Base-by-base conservation (phyloP, 441 rosid genomes). In the Theobroma grandiflorum region DNA sequence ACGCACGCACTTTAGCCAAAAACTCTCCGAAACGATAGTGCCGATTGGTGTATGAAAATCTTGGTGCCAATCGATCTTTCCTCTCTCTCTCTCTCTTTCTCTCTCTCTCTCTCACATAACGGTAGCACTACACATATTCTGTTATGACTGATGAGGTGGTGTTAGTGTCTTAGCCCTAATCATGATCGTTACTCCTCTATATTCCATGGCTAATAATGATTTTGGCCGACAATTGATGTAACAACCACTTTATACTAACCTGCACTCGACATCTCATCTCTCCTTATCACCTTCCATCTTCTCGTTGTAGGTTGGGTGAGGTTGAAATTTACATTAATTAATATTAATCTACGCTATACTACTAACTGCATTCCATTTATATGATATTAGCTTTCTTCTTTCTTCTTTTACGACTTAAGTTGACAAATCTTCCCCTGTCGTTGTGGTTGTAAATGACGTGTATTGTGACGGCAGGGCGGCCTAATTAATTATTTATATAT, bases 161-260 rank as follows among this genome's bases (percentile, higher is more conserved):
- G 59, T 61, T 31, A 61, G 52, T 61, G 88, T 88, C 87, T 66
- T 33, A 38, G 55, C 57, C 22, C 38, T 82, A 84, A 87, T 90
- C 76, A 90, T 90, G 89, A 86, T 73, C 78, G 79, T 86, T 81
- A 79, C 47, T 52, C 42, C 75, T 67, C 82, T 43, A 78, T 82
- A 83, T 89, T 86, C 88, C 35, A 84, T 73, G 68, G 69, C 80
- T 86, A 86, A 89, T 89, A 82, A 91, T 91, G 87, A 77, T 76
- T 71, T 77, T 82, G 85, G 84, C 82, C 88, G 84, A 77, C 82
- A 88, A 88, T 85, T 89, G 92, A 91, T 80, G 80, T 85, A 59
- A 77, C 90, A 91, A 89, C 92, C 79, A 89, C 90, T 82, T 74
- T 77, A 79, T 83, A 85, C 85, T 84, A 65, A 89, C 88, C 85